These are phyloP conservation scores for Penicillium sp. DNA, from an alignment of 2,329 filamentous ascomycete genomes.

Conservation along the genomic window DNA sequence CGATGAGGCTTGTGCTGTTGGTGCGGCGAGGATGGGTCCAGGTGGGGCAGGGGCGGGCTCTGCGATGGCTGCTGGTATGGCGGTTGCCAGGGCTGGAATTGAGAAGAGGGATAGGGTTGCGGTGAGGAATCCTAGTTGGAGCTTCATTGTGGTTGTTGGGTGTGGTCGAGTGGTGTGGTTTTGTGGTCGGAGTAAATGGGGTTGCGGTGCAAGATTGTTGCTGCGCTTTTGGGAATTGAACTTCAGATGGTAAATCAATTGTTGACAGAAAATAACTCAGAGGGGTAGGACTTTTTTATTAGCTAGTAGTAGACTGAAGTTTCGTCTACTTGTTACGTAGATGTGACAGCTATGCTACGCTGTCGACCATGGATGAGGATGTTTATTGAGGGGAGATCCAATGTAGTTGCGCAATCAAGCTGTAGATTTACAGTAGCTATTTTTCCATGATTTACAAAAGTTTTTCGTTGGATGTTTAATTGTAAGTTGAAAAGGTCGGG, in stretches of 20 bases:
- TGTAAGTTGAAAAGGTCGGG: too few relatives aligned
- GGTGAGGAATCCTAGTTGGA: background rate
- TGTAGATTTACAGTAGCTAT: too few relatives aligned
- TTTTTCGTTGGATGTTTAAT: too few relatives aligned
- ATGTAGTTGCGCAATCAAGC: background rate
- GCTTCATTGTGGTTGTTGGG: background rate
- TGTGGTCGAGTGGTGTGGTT: background rate
- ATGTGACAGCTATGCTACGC: background rate
- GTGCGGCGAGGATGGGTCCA: background rate
- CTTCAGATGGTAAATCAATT: too few relatives aligned
- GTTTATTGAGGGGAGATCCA: background rate
- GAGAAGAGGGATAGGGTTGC: background rate
- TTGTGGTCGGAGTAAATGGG: background rate
- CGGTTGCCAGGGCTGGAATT: background rate
- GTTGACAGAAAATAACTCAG: too few relatives aligned
- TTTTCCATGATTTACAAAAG: too few relatives aligned
- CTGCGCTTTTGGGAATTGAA: too few relatives aligned
- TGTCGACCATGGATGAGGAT: background rate
- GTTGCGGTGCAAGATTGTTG: too few relatives aligned
- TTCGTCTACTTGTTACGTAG: background rate
- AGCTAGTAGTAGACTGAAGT: too few relatives aligned
- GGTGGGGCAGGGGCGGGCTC: too few relatives aligned
- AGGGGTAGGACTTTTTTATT: too few relatives aligned
- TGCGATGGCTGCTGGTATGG: too few relatives aligned
- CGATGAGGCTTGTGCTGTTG: background rate